Evolutionary conservation across 1,139 yeast genomes (phyloP).

Genomic region (Kodamaea sp.): DNA sequence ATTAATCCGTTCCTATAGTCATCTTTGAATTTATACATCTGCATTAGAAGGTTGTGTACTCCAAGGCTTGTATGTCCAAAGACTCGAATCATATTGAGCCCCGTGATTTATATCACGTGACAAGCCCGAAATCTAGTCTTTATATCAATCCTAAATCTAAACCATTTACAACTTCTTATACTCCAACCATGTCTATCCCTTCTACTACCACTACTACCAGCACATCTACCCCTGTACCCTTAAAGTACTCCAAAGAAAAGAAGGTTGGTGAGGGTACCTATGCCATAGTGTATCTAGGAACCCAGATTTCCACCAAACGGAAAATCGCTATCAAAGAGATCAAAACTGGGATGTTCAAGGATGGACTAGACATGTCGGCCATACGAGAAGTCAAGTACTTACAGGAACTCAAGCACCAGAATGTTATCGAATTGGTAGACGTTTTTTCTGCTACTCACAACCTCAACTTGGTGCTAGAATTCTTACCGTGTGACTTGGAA

Average conservation of each 20-base stretch:
- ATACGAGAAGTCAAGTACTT: conserved; percentile 90
- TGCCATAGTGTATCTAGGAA: conserved; percentile 92
- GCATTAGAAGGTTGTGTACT: too few relatives aligned
- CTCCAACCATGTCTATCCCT: not conserved
- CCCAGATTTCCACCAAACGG: conserved; percentile 55
- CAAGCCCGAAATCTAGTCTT: too few relatives aligned
- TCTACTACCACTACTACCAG: conserved; percentile 1
- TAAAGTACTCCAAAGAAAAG: conserved; percentile 54
- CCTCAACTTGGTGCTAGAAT: conserved; percentile 85
- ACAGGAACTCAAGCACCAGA: conserved; percentile 80
- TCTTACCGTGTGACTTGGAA: conserved; percentile 88
- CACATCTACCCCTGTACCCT: conserved; percentile 1
- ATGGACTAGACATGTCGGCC: conserved; percentile 97
- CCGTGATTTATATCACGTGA: too few relatives aligned
- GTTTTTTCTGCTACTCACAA: conserved; percentile 75
- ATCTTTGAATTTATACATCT: too few relatives aligned
- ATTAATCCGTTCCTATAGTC: not conserved
- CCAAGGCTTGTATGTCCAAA: too few relatives aligned
- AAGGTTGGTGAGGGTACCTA: conserved; percentile 99
- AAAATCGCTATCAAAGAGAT: conserved; percentile 92
- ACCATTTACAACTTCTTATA: too few relatives aligned
- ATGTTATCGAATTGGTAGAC: conserved; percentile 84
- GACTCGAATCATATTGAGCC: too few relatives aligned
- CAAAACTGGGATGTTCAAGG: conserved; percentile 91
- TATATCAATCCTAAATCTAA: too few relatives aligned